A percentile compares a stretch with the other conserved stretches of the same genome.
Evolutionary conservation across 2,329 filamentous ascomycete species (phyloP).

Genomic region (Apiospora saccharicola): DNA sequence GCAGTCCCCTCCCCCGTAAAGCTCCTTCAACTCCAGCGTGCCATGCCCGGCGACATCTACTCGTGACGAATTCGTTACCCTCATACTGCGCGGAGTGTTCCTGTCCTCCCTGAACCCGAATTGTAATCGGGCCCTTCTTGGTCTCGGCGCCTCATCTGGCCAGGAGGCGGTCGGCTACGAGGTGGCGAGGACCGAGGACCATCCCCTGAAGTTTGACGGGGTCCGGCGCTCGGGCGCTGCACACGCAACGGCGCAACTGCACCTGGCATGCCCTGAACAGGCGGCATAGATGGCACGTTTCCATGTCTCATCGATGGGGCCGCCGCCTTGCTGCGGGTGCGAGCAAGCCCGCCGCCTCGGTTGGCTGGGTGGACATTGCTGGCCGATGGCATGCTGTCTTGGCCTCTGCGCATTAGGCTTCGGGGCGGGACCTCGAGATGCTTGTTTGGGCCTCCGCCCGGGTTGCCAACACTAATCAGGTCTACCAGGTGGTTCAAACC

Average conservation of each 20-base stretch:
- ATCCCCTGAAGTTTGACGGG: constrained; percentile 21
- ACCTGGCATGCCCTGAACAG: constrained; percentile 28
- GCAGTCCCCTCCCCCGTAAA: background rate
- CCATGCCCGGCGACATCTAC: background rate
- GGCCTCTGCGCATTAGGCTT: constrained; percentile 35
- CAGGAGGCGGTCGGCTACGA: constrained; percentile 10
- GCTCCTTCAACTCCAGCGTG: background rate
- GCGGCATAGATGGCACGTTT: constrained; percentile 39
- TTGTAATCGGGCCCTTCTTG: constrained; percentile 38
- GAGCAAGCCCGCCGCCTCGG: constrained; percentile 28
- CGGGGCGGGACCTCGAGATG: constrained; percentile 36
- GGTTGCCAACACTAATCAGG: constrained; percentile 37
- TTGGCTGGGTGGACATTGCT: background rate
- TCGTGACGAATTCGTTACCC: background rate
- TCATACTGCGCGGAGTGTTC: constrained; percentile 43
- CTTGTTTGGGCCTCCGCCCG: constrained; percentile 26
- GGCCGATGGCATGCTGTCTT: constrained; percentile 29
- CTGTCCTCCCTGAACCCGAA: constrained; percentile 39
- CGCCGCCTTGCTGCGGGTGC: constrained; percentile 40
- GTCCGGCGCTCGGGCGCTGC: background rate
- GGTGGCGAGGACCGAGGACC: constrained; percentile 10
- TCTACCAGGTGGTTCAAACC: constrained; percentile 41
- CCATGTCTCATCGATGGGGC: constrained; percentile 31
- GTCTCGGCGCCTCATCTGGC: constrained; percentile 28
- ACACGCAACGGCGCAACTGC: constrained; percentile 6